A percentile compares a stretch with the other conserved stretches of the same genome.
phyloP scores from a whole-genome alignment of 208 protist genomes.

The Trypanosoma avium region DNA sequence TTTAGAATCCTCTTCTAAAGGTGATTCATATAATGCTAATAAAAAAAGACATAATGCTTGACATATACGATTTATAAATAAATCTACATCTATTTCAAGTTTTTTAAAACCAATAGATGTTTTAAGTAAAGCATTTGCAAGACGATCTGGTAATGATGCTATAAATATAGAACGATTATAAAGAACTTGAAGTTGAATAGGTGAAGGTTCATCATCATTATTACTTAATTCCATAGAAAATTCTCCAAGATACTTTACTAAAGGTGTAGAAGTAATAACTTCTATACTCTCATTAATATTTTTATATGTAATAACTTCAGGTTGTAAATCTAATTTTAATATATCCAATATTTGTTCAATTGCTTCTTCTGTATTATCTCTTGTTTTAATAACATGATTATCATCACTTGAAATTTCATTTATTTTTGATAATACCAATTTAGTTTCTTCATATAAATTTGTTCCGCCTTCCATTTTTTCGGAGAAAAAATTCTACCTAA shows the following conservation, averaged over 20 bases:
- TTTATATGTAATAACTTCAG: neutral
- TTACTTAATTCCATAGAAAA: slow-evolving; percentile 2
- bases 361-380: neutral
- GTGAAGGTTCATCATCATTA: slow-evolving; percentile 12
- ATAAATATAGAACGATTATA: slow-evolving; percentile 20
- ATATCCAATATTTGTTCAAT: slow-evolving; percentile 19
- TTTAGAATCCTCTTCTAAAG: neutral
- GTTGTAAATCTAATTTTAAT: slow-evolving; percentile 12
- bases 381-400: neutral
- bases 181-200: slow-evolving; percentile 17
- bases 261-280: slow-evolving; percentile 13
- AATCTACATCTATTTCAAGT: slow-evolving; percentile 11
- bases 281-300: neutral
- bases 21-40: slow-evolving; percentile 7
- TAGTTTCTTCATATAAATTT: slow-evolving; percentile 7
- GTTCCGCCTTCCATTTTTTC: no score
- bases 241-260: slow-evolving; percentile 23
- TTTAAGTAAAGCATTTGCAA: slow-evolving; percentile 13
- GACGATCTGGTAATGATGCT: slow-evolving; percentile 23
- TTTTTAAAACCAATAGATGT: neutral
- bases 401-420: neutral
- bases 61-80: slow-evolving; percentile 23
- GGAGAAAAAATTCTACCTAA: no score
- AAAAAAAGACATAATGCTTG: slow-evolving; percentile 25
- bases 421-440: neutral